These are phyloP conservation scores for Fusarium sp. DNA, from an alignment of 2,329 filamentous ascomycete genomes.

Conservation along the genomic window DNA sequence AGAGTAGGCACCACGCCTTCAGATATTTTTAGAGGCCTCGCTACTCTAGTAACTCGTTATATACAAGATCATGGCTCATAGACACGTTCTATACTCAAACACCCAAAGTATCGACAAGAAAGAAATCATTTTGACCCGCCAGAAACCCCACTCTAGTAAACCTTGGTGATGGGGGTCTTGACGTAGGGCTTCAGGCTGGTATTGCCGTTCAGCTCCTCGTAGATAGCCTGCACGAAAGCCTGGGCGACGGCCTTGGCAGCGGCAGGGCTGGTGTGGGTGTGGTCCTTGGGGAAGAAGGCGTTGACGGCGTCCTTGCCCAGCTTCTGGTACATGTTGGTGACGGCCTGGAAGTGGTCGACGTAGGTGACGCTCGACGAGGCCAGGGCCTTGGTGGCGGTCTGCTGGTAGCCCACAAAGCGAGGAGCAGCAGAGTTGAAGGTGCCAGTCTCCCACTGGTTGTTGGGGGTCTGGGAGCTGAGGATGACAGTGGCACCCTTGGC, in stretches of 20 bases:
- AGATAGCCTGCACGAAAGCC: conserved; percentile 59
- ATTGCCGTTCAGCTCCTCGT: conserved; percentile 45
- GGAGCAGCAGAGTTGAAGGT: conserved; percentile 59
- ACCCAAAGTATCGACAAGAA: neutral
- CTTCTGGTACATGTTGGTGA: conserved; percentile 63
- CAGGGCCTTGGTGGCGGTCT: conserved; percentile 53
- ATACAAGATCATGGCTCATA: neutral
- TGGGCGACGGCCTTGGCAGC: conserved; percentile 68
- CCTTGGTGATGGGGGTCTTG: conserved; percentile 42
- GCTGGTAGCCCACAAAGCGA: conserved; percentile 68
- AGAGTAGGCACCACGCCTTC: neutral
- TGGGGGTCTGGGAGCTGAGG: conserved; percentile 66
- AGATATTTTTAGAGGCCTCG: neutral
- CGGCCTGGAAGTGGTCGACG: conserved; percentile 71
- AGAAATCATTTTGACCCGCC: neutral
- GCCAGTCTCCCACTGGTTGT: conserved; percentile 71
- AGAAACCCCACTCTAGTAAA: conserved; percentile 25
- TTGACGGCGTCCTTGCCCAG: conserved; percentile 64
- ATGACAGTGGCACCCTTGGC: conserved; percentile 71
- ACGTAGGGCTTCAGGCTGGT: conserved; percentile 43
- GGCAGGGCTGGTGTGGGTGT: conserved; percentile 70
- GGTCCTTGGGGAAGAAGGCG: conserved; percentile 67
- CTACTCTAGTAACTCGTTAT: neutral
- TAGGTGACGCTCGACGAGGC: conserved; percentile 60
- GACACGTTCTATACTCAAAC: neutral